Evolutionary conservation across 2,329 filamentous ascomycete species (phyloP).

Genomic region (Hypoxylon sp.): DNA sequence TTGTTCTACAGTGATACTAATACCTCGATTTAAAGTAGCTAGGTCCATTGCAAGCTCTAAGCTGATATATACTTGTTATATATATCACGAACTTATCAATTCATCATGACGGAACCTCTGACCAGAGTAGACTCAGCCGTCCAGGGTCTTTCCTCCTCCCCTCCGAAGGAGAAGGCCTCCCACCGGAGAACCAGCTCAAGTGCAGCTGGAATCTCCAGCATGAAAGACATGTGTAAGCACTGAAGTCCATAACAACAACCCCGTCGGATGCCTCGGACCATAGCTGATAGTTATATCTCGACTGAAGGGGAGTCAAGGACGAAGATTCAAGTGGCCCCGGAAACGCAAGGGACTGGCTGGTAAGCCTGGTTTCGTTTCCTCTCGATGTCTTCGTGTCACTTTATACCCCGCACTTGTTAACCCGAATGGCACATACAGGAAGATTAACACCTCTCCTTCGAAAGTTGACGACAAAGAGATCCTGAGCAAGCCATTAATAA

Average conservation of each 20-base stretch:
- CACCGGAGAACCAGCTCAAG: conserved; percentile 77
- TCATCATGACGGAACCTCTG: conserved; percentile 67
- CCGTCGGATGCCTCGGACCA: conserved; percentile 24
- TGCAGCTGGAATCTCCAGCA: conserved; percentile 80
- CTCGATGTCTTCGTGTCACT: conserved; percentile 1
- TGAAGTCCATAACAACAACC: conserved; percentile 16
- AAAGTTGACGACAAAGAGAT: conserved; percentile 85
- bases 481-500: conserved; percentile 84
- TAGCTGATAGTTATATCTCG: conserved; percentile 11
- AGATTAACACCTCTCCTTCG: conserved; percentile 87
- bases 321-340: conserved; percentile 78
- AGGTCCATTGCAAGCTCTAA: conserved; percentile 18
- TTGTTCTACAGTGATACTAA: conserved; percentile 11
- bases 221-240: conserved; percentile 85
- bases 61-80: conserved; percentile 18
- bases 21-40: conserved; percentile 20
- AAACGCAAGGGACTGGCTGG: conserved; percentile 92
- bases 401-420: conserved; percentile 33
- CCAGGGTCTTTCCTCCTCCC: conserved; percentile 78
- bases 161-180: conserved; percentile 71
- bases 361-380: conserved; percentile 60
- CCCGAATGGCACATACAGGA: conserved; percentile 68
- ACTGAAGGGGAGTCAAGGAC: conserved; percentile 77
- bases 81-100: conserved; percentile 33
- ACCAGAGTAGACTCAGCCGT: conserved; percentile 93